Evolutionary conservation across 75 land plant species (phyloP), one percentile per base, ranked within the genome.

Genomic region (Picea glauca): DNA sequence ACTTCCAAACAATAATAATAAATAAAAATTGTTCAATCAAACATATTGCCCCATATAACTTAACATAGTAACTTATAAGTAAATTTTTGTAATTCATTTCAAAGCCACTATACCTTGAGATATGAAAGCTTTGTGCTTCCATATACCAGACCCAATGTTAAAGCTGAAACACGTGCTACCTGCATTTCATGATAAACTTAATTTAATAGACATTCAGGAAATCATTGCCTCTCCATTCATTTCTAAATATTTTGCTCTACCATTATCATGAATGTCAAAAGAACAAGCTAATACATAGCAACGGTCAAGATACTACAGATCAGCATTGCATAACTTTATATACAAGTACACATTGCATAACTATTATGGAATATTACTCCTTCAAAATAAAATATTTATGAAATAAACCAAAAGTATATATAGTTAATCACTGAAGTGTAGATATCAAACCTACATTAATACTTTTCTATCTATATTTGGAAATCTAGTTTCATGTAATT

Each of bases 151-250:
- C 91, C 91, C 65, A 83, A 68, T 11, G 91, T 74, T 54, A 90
- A 78, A 13, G 87, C 89, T 5, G 91, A 90, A 21, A 65, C 89
- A 58, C 91, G 89, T 77, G 89, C 91, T 58, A 90, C 91, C 91
- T 90, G 60, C 33, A 50, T 54, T 56, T 57, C 33, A 57, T 26
- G 20, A 54, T 58, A 75, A 75, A 40, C 4, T 70, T 40, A 18
- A 70, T 18, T 70, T 12, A 70, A 40, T 2, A 68, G 4, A 40
- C 8, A 67, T 1, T 40, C 18, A 5, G 7, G 15, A 9, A 68
- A 38, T 68, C 20, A n/a, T 8, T 40, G 21, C 14, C 40, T 68
- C 54, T 18, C 23, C 40, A 20, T 8, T 4, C 18, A 40, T 40
- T 40, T 68, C 43, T 18, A 35, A 20, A 18, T 68, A 20, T 35